phyloP scores from a whole-genome alignment of 768 basidiomycete species.

The Peribolospora kevripleyi region DNA sequence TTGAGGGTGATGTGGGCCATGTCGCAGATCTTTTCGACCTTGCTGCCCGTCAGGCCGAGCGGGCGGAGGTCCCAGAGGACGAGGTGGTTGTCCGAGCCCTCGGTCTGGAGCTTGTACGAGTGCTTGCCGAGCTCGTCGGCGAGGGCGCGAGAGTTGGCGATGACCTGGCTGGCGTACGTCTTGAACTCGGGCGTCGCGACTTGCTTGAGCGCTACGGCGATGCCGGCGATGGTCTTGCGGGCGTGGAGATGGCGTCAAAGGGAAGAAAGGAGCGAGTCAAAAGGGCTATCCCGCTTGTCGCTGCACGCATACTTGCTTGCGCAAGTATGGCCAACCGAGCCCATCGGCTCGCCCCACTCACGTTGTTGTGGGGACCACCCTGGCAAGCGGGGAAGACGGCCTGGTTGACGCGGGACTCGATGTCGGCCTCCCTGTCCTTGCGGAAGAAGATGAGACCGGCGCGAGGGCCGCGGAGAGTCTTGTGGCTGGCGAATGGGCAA shows the following conservation, averaged over 20 bases:
- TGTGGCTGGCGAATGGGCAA: constrained; percentile 35
- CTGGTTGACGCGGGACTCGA: constrained; percentile 91
- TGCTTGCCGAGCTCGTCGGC: constrained; percentile 42
- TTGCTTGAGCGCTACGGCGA: constrained; percentile 80
- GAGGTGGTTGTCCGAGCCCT: constrained; percentile 90
- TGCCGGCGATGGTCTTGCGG: constrained; percentile 63
- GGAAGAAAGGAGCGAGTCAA: background rate
- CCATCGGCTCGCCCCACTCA: constrained; percentile 19
- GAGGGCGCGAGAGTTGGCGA: constrained; percentile 60
- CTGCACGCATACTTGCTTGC: too few species aligned
- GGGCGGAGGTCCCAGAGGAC: constrained; percentile 95
- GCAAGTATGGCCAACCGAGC: background rate
- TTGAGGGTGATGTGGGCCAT: constrained; percentile 89
- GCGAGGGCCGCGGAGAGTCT: constrained; percentile 92
- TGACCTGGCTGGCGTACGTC: constrained; percentile 80
- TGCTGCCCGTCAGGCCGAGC: constrained; percentile 83
- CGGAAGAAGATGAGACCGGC: constrained; percentile 97
- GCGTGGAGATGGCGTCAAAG: background rate
- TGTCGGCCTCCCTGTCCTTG: constrained; percentile 67
- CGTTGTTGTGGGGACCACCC: constrained; percentile 97
- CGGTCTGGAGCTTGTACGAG: constrained; percentile 90
- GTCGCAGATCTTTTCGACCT: constrained; percentile 96
- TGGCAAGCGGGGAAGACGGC: constrained; percentile 99
- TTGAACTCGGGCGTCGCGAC: constrained; percentile 73
- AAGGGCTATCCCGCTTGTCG: background rate